phyloP scores from a whole-genome alignment of 2,329 filamentous ascomycete genomes.

The Lachnellula arida region DNA sequence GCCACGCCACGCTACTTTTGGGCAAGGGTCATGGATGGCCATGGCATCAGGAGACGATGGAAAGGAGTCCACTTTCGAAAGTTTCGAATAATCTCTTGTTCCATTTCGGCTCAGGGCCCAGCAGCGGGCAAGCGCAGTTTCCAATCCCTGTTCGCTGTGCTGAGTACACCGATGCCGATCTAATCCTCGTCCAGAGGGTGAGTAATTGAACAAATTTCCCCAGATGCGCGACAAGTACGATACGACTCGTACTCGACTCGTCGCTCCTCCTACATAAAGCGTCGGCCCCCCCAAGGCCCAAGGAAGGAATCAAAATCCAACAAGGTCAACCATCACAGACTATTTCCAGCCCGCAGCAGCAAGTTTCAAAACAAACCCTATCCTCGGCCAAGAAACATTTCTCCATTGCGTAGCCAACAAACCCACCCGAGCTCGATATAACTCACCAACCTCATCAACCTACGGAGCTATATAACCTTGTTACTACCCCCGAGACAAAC shows the following conservation, averaged over 20 bases:
- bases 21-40: neutral
- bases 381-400: conserved; percentile 7
- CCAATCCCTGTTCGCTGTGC: conserved; percentile 14
- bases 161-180: conserved; percentile 21
- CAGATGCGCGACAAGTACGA: conserved; percentile 18
- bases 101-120: neutral
- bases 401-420: conserved; percentile 5
- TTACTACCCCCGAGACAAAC: neutral
- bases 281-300: conserved; percentile 15
- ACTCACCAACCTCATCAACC: neutral
- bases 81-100: neutral
- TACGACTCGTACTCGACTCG: neutral
- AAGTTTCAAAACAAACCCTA: conserved; percentile 5
- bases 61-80: neutral
- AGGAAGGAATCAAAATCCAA: conserved; percentile 1
- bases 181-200: conserved; percentile 10
- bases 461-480: conserved; percentile 10
- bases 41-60: neutral
- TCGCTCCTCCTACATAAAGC: conserved; percentile 24
- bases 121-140: conserved; percentile 1
- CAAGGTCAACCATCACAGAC: conserved; percentile 10
- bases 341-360: conserved; percentile 8
- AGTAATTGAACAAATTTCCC: conserved; percentile 27
- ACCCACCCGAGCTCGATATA: conserved; percentile 1
- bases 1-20: neutral